Conservation (phyloP, 345 rosid genomes). For the Kandelia obovata region DNA sequence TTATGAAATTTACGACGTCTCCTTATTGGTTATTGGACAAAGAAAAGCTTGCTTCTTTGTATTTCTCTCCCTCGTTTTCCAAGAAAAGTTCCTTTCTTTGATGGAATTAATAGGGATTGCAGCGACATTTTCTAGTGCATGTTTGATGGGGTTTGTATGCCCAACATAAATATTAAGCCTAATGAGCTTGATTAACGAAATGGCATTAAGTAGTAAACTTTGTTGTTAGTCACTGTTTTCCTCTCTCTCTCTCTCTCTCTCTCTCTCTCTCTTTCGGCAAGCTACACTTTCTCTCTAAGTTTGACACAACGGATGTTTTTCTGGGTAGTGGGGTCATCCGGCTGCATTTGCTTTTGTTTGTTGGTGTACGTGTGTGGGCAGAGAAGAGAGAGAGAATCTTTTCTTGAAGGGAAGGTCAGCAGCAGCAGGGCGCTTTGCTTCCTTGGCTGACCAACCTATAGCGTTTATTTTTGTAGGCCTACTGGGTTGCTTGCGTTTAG, state of each 20-base stretch:
- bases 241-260: no score
- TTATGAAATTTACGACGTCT: no score
- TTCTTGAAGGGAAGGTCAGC: constrained; percentile 6
- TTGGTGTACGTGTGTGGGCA: constrained; percentile 1
- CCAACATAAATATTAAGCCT: not conserved
- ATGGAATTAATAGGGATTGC: no score
- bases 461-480: constrained; percentile 23
- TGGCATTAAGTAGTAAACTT: not conserved
- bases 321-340: constrained; percentile 18
- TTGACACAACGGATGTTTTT: constrained; percentile 10
- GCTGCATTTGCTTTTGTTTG: not conserved
- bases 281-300: not conserved
- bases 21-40: no score
- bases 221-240: no score
- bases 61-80: no score
- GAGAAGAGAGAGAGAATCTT: constrained; percentile 5
- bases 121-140: not conserved
- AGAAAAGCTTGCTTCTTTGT: no score
- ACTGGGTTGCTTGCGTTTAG: constrained; percentile 50
- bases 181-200: not conserved
- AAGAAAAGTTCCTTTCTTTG: no score
- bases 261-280: not conserved
- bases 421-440: constrained; percentile 36
- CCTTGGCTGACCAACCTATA: constrained; percentile 41
- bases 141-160: not conserved